Percentiles rank a stretch among this genome's conserved stretches.
Evolutionary conservation across 805 yeast genomes (phyloP).

Genomic region (Kodamaea restingae): DNA sequence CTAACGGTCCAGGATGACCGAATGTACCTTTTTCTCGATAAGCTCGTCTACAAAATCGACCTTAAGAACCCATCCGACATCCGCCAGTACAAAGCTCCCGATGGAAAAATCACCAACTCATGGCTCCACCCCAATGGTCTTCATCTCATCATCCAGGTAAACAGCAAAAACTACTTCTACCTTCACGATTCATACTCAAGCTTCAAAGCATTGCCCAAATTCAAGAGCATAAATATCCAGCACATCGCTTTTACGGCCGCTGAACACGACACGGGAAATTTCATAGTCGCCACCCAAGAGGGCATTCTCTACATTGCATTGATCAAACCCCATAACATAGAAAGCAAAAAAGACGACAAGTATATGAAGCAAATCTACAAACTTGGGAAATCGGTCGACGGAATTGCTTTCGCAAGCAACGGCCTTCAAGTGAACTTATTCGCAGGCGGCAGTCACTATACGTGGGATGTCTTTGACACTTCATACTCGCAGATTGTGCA

Average conservation of each 20-base stretch:
- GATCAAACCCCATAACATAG: constrained; percentile 28
- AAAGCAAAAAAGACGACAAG: constrained; percentile 36
- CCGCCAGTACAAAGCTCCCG: constrained; percentile 20
- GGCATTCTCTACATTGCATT: constrained; percentile 25
- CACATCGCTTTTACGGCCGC: constrained; percentile 22
- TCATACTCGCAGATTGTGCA: constrained; percentile 25
- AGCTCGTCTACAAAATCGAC: constrained; percentile 27
- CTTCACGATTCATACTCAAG: constrained; percentile 27
- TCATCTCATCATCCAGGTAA: constrained; percentile 30
- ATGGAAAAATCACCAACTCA: constrained; percentile 17
- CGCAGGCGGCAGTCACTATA: constrained; percentile 14
- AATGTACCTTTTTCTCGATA: constrained; percentile 29
- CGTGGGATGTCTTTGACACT: constrained; percentile 35
- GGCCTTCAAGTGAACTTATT: constrained; percentile 23
- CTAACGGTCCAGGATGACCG: constrained; percentile 30
- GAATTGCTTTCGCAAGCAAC: constrained; percentile 14
- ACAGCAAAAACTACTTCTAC: constrained; percentile 23
- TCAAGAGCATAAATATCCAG: constrained; percentile 26
- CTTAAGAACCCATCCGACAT: constrained; percentile 35
- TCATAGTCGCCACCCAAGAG: constrained; percentile 28
- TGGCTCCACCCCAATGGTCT: constrained; percentile 40
- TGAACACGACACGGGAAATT: constrained; percentile 25
- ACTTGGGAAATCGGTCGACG: constrained; percentile 1
- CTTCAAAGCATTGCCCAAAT: constrained; percentile 31
- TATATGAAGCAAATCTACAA: constrained; percentile 27